Evolutionary conservation across 2,329 filamentous ascomycete genomes (phyloP).

Genomic region (Boeremia exigua): DNA sequence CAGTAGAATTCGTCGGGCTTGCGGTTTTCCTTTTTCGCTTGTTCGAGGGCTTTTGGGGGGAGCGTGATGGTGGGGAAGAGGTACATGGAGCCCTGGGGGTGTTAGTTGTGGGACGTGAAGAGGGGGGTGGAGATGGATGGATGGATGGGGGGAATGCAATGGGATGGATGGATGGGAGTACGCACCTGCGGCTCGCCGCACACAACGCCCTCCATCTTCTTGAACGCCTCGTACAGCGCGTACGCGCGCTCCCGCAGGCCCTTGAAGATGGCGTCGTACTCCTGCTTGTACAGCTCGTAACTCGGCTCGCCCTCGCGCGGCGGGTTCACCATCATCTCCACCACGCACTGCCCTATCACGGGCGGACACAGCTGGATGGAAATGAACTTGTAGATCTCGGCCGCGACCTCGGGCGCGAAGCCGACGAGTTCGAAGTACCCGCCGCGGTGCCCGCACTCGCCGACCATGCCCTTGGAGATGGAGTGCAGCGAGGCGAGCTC

Average conservation of each 20-base stretch:
- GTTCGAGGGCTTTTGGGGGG: conserved; percentile 75
- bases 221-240: conserved; percentile 88
- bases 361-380: conserved; percentile 96
- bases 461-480: conserved; percentile 97
- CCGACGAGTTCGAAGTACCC: conserved; percentile 97
- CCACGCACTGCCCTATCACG: conserved; percentile 92
- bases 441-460: conserved; percentile 96
- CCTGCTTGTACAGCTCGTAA: conserved; percentile 79
- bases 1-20: conserved; percentile 93
- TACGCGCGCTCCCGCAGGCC: conserved; percentile 79
- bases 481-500: conserved; percentile 93
- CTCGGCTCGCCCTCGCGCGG: conserved; percentile 83
- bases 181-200: conserved; percentile 78
- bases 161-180: conserved; percentile 20
- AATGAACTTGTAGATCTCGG: conserved; percentile 98
- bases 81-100: conserved; percentile 86
- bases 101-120: neutral
- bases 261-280: conserved; percentile 82
- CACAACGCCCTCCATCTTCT: conserved; percentile 93
- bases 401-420: conserved; percentile 83
- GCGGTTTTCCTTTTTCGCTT: conserved; percentile 75
- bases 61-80: conserved; percentile 94
- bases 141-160: too few species aligned
- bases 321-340: conserved; percentile 98
- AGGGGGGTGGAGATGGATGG: neutral